Conservation (phyloP, 2,329 filamentous ascomycete genomes). For the Trichocomaceae sp. region DNA sequence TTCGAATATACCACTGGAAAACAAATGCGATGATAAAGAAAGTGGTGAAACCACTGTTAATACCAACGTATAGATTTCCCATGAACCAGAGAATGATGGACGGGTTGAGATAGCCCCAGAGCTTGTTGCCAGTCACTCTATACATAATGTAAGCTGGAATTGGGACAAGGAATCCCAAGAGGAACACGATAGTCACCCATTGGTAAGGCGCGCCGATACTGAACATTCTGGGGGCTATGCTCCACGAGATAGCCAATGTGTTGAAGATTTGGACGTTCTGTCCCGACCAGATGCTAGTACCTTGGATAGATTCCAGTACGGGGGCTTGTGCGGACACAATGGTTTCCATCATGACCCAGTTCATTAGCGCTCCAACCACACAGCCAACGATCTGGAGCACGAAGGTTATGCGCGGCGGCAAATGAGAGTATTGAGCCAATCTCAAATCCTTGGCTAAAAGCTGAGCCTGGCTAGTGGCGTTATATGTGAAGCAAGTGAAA, state of each 20-base stretch:
- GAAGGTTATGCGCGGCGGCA: constrained; percentile 41
- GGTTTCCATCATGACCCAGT: constrained; percentile 41
- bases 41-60: constrained; percentile 32
- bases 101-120: constrained; percentile 34
- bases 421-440: constrained; percentile 31
- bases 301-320: constrained; percentile 37
- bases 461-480: constrained; percentile 24
- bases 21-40: constrained; percentile 20
- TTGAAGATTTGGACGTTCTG: constrained; percentile 44
- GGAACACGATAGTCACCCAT: constrained; percentile 36
- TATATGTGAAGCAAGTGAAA: constrained; percentile 26
- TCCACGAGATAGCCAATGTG: constrained; percentile 37
- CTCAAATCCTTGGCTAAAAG: constrained; percentile 29
- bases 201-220: constrained; percentile 32
- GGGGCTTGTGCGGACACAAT: constrained; percentile 41
- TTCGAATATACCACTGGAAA: constrained; percentile 18
- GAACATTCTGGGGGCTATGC: constrained; percentile 41
- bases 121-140: constrained; percentile 22
- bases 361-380: constrained; percentile 31
- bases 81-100: constrained; percentile 40
- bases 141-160: constrained; percentile 36
- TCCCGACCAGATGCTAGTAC: constrained; percentile 45
- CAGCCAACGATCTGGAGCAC: constrained; percentile 25
- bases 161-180: constrained; percentile 41
- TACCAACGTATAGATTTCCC: constrained; percentile 39